Percentiles rank a stretch among this genome's conserved stretches.
phyloP scores from a whole-genome alignment of 805 yeast genomes.

The Nakazawaea wickerhamii region DNA sequence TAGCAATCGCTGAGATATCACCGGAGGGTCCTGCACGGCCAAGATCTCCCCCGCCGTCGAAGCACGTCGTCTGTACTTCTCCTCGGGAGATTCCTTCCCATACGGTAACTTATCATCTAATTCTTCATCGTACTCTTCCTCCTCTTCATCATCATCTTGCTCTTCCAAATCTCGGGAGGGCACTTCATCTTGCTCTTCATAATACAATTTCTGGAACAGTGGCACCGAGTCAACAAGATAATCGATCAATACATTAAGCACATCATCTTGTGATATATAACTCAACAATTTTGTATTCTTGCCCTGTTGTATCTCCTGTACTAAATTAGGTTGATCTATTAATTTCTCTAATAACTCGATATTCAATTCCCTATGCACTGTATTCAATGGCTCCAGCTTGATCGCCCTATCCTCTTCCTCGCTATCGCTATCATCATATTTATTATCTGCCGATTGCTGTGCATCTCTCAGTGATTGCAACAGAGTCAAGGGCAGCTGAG shows the following conservation, averaged over 20 bases:
- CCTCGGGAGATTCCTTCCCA: conserved; percentile 12
- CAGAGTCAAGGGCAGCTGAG: conserved; percentile 23
- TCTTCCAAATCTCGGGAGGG: not conserved
- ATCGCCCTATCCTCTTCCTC: conserved; percentile 8
- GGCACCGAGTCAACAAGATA: conserved; percentile 23
- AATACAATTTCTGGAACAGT: conserved; percentile 5
- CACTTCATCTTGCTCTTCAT: conserved; percentile 8
- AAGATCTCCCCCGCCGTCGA: conserved; percentile 72
- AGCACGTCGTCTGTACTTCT: conserved; percentile 23
- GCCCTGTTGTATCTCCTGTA: conserved; percentile 29
- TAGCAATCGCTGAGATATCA: conserved; percentile 58
- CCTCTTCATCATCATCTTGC: conserved; percentile 17
- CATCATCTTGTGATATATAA: conserved; percentile 27
- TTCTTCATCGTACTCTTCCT: conserved; percentile 11
- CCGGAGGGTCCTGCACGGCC: conserved; percentile 78
- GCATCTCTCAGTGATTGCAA: conserved; percentile 29
- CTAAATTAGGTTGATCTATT: conserved; percentile 30
- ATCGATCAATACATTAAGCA: conserved; percentile 24
- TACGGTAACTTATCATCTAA: conserved; percentile 18
- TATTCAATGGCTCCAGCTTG: conserved; percentile 1
- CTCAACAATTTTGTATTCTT: conserved; percentile 28
- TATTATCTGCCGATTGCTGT: not conserved
- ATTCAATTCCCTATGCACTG: conserved; percentile 16
- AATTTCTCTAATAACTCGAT: conserved; percentile 26
- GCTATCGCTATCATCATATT: conserved; percentile 9